Percentiles rank a stretch among this genome's conserved stretches.
Conservation (phyloP, 2,329 filamentous ascomycete genomes). For the Botrytis sinoallii region DNA sequence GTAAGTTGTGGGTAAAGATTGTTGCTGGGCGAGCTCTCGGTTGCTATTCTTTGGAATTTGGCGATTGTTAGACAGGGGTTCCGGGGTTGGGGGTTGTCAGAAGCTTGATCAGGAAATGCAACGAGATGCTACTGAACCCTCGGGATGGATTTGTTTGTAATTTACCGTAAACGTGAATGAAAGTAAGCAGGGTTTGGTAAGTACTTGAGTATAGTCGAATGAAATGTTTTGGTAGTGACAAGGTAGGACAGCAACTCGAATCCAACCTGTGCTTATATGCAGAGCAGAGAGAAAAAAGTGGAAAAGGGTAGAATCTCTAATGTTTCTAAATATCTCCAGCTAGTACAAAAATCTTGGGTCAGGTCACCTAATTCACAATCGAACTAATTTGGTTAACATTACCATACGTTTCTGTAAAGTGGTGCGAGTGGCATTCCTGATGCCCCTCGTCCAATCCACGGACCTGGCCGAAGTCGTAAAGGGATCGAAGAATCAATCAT, state of each 20-base stretch:
- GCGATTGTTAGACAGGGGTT: background rate
- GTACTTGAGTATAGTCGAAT: background rate
- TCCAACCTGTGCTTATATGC: background rate
- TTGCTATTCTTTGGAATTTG: background rate
- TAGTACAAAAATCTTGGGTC: background rate
- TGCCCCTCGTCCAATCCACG: background rate
- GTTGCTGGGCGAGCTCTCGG: background rate
- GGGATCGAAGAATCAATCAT: background rate
- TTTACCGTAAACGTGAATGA: background rate
- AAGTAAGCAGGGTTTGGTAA: background rate
- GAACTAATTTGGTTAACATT: background rate
- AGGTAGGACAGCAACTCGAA: background rate
- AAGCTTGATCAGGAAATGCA: constrained; percentile 4
- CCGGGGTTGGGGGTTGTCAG: background rate
- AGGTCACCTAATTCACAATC: background rate
- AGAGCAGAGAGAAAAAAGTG: background rate
- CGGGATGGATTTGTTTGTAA: background rate
- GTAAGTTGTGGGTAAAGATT: background rate
- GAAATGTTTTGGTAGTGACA: background rate
- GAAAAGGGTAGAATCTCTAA: background rate
- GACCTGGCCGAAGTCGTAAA: background rate
- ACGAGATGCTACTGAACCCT: background rate
- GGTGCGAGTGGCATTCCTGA: background rate
- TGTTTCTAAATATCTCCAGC: background rate
- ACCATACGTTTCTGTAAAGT: background rate